Conservation (phyloP, 1,284 basidiomycete genomes). For the Uromyces viciae-fabae region DNA sequence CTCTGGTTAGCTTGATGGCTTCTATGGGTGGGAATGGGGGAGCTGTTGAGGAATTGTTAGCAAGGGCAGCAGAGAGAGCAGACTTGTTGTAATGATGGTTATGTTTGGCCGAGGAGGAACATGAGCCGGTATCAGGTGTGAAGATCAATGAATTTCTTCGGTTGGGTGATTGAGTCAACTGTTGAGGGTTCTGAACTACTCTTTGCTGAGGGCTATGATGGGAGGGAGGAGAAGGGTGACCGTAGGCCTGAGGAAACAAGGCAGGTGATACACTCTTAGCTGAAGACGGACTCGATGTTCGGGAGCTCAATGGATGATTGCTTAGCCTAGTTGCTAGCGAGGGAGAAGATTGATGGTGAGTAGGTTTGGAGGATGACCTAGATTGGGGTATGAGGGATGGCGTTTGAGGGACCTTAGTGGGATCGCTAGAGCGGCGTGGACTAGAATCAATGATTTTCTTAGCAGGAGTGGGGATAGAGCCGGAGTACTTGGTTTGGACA, state of each 20-base stretch:
- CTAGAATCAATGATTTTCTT: background rate
- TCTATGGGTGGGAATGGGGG: constrained; percentile 50
- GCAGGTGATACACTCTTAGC: background rate
- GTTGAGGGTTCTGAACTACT: constrained; percentile 1
- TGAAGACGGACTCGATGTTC: constrained; percentile 24
- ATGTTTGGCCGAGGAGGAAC: constrained; percentile 21
- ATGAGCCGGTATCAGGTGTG: constrained; percentile 18
- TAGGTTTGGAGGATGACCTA: background rate
- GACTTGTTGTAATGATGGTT: constrained; percentile 45
- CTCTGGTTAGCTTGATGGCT: constrained; percentile 59
- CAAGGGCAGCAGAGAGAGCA: constrained; percentile 39
- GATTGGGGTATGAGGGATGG: constrained; percentile 15
- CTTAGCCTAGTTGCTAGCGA: background rate
- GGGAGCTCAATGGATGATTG: background rate
- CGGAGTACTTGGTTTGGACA: background rate
- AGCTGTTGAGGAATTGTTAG: constrained; percentile 39
- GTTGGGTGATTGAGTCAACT: constrained; percentile 19
- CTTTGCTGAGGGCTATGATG: background rate
- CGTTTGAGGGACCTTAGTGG: constrained; percentile 3
- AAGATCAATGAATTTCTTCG: constrained; percentile 43
- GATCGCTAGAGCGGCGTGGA: constrained; percentile 19
- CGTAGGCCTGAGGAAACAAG: background rate
- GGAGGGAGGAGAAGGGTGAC: background rate
- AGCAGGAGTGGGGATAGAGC: background rate
- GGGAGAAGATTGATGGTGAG: constrained; percentile 26